These are phyloP conservation scores for Triadica sebifera DNA, from an alignment of 345 rosid species.

Conservation along the genomic window DNA sequence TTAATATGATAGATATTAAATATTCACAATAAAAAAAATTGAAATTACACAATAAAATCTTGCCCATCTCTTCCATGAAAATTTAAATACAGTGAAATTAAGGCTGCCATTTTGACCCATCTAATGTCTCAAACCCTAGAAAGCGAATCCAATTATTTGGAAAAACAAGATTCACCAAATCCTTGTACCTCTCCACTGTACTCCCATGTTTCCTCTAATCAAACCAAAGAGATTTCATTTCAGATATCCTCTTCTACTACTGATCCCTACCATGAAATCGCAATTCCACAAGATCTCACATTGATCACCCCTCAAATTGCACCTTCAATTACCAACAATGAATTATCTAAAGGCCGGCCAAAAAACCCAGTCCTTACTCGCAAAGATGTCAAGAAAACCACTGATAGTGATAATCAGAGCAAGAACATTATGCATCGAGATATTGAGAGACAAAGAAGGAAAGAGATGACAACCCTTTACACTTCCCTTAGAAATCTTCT, in stretches of 20 bases:
- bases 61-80: background rate
- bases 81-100: too few species aligned
- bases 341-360: too few species aligned
- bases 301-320: too few species aligned
- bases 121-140: background rate
- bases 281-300: background rate
- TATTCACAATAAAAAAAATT: background rate
- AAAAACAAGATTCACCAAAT: background rate
- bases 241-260: background rate
- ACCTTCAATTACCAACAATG: too few species aligned
- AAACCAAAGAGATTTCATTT: background rate
- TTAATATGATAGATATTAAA: too few species aligned
- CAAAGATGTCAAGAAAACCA: background rate
- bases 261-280: background rate
- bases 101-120: too few species aligned
- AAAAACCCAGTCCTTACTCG: too few species aligned
- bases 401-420: too few species aligned
- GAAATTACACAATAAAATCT: too few species aligned
- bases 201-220: constrained; percentile 6
- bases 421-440: constrained; percentile 16
- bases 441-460: constrained; percentile 14
- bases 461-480: constrained; percentile 19
- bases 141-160: too few species aligned
- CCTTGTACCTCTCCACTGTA: background rate
- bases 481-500: constrained; percentile 6